A percentile compares a stretch with the other conserved stretches of the same genome.
phyloP scores from a whole-genome alignment of 2,329 filamentous ascomycete genomes.

The Cryphonectria naterciae region DNA sequence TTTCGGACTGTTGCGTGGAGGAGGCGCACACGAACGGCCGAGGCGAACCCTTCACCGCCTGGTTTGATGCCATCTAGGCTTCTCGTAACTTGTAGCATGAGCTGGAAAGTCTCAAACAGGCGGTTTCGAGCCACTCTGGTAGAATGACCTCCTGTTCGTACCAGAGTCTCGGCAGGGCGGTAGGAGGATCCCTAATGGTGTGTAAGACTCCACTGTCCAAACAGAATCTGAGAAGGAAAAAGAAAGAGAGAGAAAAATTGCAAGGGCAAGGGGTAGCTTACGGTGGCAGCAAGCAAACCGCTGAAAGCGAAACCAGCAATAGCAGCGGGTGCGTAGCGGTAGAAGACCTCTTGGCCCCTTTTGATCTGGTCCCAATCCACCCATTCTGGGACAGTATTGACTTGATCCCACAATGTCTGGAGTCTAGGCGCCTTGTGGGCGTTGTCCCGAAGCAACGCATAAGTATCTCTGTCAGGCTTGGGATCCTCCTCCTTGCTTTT shows the following conservation, averaged over 20 bases:
- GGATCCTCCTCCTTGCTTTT: conserved; percentile 12
- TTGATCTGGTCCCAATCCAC: conserved; percentile 70
- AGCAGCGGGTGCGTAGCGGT: conserved; percentile 65
- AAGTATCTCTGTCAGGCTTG: conserved; percentile 24
- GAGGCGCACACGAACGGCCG: conserved; percentile 66
- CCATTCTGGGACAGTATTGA: conserved; percentile 65
- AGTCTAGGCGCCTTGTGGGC: conserved; percentile 50
- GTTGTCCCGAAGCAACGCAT: conserved; percentile 43
- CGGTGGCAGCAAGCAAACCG: conserved; percentile 40
- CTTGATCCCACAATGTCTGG: conserved; percentile 57
- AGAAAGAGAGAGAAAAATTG: not conserved
- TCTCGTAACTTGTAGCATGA: conserved; percentile 60
- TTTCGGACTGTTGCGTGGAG: conserved; percentile 67
- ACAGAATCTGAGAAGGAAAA: not conserved
- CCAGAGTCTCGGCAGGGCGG: conserved; percentile 59
- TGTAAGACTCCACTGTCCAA: conserved; percentile 34
- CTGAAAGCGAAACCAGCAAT: conserved; percentile 53
- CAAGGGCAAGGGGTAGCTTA: not conserved
- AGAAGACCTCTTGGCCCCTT: conserved; percentile 66
- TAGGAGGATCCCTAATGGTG: conserved; percentile 55
- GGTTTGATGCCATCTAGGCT: conserved; percentile 62
- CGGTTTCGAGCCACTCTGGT: conserved; percentile 62
- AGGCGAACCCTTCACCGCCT: conserved; percentile 63
- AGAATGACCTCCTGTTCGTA: conserved; percentile 69
- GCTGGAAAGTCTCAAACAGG: conserved; percentile 52